phyloP scores from a whole-genome alignment of 148 eudicot genomes.

The Heliamphora exappendiculata region DNA sequence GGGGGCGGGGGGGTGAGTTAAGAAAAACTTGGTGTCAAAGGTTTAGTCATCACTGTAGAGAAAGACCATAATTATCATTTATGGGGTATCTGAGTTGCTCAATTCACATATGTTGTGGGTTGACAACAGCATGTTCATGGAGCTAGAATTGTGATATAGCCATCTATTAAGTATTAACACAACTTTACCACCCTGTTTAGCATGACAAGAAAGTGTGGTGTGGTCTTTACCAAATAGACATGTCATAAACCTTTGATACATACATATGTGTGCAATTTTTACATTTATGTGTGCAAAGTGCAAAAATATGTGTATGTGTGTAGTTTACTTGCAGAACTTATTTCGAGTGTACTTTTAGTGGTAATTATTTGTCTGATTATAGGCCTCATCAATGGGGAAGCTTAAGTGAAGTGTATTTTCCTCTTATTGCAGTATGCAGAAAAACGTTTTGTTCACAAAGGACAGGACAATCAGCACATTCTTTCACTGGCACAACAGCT shows the following conservation, averaged over 20 bases:
- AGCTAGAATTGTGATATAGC: neutral
- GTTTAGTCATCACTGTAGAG: neutral
- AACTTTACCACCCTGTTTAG: neutral
- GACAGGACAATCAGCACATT: slow-evolving; percentile 42
- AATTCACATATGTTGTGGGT: no score
- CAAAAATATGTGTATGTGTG: neutral
- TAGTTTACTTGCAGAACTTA: neutral
- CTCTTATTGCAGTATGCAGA: slow-evolving; percentile 62
- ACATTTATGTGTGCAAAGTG: neutral
- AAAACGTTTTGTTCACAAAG: slow-evolving; percentile 66
- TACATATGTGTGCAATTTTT: neutral
- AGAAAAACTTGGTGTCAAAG: neutral
- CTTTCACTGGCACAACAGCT: slow-evolving; percentile 67
- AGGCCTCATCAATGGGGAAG: neutral
- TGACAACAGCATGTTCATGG: no score
- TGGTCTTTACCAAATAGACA: neutral
- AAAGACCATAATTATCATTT: no score
- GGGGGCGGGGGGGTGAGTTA: neutral
- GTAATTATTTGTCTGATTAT: neutral
- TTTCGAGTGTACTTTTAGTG: neutral
- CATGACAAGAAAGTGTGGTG: neutral
- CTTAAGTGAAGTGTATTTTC: slow-evolving; percentile 13
- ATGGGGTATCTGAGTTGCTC: no score
- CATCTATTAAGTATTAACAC: neutral
- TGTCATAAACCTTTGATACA: no score